Percentiles rank a stretch among this genome's conserved stretches.
These are phyloP conservation scores for Cinnamomum chago DNA, from an alignment of 164 flowering plant genomes.

Conservation along the genomic window DNA sequence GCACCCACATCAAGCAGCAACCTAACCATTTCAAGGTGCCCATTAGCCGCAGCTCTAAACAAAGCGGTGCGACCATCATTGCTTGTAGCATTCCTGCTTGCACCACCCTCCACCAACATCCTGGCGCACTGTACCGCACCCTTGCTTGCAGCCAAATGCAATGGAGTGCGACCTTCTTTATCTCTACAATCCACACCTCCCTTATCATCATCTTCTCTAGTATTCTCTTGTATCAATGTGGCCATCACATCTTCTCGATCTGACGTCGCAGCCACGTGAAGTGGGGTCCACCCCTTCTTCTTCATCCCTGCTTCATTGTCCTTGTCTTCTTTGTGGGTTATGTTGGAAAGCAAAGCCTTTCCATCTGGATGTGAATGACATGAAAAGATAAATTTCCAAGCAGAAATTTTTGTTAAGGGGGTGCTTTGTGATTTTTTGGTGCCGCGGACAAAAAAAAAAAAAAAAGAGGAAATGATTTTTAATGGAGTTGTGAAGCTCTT, in stretches of 20 bases:
- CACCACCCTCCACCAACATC: slow-evolving; percentile 37
- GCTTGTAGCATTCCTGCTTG: slow-evolving; percentile 37
- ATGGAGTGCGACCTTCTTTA: slow-evolving; percentile 37
- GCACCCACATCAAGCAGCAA: slow-evolving; percentile 41
- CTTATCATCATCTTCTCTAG: slow-evolving; percentile 4
- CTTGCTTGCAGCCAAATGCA: slow-evolving; percentile 45
- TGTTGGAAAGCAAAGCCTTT: neutral
- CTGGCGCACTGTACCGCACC: slow-evolving; percentile 31
- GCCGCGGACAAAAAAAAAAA: too few relatives aligned
- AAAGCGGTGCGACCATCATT: slow-evolving; percentile 47
- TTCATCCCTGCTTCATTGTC: neutral
- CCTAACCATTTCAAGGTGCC: slow-evolving; percentile 39
- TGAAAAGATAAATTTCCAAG: too few relatives aligned
- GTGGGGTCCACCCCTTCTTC: slow-evolving; percentile 36
- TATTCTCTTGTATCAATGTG: slow-evolving; percentile 12
- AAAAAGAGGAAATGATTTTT: too few relatives aligned
- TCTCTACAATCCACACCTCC: slow-evolving; percentile 36
- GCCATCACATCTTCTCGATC: slow-evolving; percentile 34
- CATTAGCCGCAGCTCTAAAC: slow-evolving; percentile 43
- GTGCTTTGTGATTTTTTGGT: too few relatives aligned
- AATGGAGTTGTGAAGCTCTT: too few relatives aligned
- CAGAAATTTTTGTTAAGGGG: too few relatives aligned
- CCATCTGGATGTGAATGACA: neutral
- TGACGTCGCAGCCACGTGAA: slow-evolving; percentile 40
- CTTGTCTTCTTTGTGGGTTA: neutral